Percentiles rank a stretch among this genome's conserved stretches.
phyloP scores from a whole-genome alignment of 495 filamentous ascomycete species.

The Talaromyces thailandensis region DNA sequence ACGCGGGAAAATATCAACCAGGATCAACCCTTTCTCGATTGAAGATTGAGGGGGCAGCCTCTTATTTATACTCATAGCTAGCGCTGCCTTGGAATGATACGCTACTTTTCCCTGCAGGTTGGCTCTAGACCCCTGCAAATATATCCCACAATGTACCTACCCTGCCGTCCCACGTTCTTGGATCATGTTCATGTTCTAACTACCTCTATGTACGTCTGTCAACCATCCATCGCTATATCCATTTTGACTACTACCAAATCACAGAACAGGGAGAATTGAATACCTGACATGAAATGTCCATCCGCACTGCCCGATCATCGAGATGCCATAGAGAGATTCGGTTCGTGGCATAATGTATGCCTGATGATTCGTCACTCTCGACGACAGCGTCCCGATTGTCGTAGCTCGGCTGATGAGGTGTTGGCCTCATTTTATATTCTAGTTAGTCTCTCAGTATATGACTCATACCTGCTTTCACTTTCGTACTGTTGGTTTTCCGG shows the following conservation, averaged over 20 bases:
- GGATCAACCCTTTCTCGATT: neutral
- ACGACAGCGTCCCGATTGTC: neutral
- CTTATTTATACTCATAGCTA: neutral
- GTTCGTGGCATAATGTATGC: neutral
- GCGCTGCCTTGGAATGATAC: neutral
- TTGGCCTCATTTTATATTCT: neutral
- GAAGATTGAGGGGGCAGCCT: neutral
- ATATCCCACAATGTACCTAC: neutral
- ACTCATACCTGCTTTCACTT: neutral
- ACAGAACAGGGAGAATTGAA: neutral
- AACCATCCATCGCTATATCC: neutral
- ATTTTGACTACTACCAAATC: neutral
- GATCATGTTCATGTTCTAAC: neutral
- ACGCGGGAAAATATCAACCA: neutral
- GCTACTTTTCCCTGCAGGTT: neutral
- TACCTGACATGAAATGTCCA: neutral
- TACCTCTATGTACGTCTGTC: neutral
- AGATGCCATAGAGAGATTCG: neutral
- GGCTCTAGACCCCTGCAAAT: neutral
- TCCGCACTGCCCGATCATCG: neutral
- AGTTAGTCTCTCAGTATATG: neutral
- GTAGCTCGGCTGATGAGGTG: neutral
- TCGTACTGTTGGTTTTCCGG: neutral
- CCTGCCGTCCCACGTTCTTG: neutral
- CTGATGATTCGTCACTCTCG: neutral